phyloP scores from a whole-genome alignment of 1,139 yeast species.

The Blastobotrys persicus region DNA sequence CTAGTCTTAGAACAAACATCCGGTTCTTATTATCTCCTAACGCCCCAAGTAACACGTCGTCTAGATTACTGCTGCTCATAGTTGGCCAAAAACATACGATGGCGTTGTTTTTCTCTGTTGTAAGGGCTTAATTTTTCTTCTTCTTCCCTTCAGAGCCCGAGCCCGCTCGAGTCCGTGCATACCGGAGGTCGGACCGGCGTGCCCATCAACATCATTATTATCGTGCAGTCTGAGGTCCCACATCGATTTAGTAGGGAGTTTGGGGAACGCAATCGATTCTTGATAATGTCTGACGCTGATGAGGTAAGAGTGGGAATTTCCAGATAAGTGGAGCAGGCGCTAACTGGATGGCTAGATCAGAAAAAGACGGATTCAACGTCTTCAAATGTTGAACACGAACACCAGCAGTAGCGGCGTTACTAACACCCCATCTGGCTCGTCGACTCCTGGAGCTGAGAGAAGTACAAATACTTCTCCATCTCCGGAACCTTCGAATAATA shows the following conservation, averaged over 20 bases:
- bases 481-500: background rate
- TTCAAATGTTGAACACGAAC: slow-evolving; percentile 19
- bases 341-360: slow-evolving; percentile 28
- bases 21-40: slow-evolving; percentile 50
- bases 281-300: slow-evolving; percentile 18
- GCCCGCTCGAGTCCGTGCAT: background rate
- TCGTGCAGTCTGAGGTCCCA: background rate
- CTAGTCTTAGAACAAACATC: slow-evolving; percentile 53
- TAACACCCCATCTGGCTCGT: background rate
- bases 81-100: background rate
- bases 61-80: slow-evolving; percentile 15
- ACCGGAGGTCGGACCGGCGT: background rate
- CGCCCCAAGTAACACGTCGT: slow-evolving; percentile 42
- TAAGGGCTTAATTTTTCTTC: background rate
- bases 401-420: slow-evolving; percentile 6
- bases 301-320: slow-evolving; percentile 22
- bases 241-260: background rate
- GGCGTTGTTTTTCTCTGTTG: background rate
- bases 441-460: background rate
- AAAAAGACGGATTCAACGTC: slow-evolving; percentile 31
- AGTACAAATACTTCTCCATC: slow-evolving; percentile 1
- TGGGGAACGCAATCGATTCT: background rate
- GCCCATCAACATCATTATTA: background rate
- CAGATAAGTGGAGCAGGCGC: background rate
- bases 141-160: too few species aligned